Evolutionary conservation across 495 filamentous ascomycete species (phyloP).

Genomic region (Evernia prunastri): DNA sequence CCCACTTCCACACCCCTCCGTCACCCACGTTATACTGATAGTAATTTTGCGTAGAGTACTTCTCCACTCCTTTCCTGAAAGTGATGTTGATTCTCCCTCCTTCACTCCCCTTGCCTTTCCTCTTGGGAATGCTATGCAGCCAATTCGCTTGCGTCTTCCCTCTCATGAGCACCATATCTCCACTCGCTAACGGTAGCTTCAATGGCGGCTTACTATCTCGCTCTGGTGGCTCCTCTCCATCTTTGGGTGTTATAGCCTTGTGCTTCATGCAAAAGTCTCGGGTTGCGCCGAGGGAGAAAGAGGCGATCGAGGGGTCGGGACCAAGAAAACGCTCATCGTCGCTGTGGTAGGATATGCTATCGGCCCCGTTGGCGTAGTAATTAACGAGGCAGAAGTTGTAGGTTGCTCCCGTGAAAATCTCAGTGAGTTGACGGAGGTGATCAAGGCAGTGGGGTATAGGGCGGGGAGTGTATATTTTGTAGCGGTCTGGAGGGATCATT

Average conservation of each 20-base stretch:
- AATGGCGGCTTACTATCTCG: constrained; percentile 35
- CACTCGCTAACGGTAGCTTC: constrained; percentile 54
- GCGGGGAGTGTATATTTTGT: constrained; percentile 43
- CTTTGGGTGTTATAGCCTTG: constrained; percentile 42
- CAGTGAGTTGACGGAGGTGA: constrained; percentile 46
- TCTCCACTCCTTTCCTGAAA: constrained; percentile 57
- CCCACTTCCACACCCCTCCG: constrained; percentile 58
- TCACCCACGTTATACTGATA: constrained; percentile 69
- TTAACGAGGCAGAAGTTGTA: constrained; percentile 76
- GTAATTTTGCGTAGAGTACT: constrained; percentile 64
- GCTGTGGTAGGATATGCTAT: constrained; percentile 68
- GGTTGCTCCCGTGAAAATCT: constrained; percentile 49
- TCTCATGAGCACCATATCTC: constrained; percentile 70
- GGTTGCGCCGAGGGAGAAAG: constrained; percentile 57
- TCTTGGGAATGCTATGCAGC: constrained; percentile 71
- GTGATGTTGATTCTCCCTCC: constrained; percentile 70
- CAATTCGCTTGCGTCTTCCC: constrained; percentile 62
- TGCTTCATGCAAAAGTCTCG: constrained; percentile 68
- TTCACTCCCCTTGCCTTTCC: constrained; percentile 48
- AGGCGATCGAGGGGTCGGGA: constrained; percentile 59
- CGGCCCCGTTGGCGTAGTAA: constrained; percentile 63
- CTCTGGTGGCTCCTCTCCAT: constrained; percentile 15
- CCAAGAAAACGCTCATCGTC: constrained; percentile 73
- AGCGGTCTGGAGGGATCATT: constrained; percentile 40
- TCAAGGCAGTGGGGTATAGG: constrained; percentile 63